phyloP scores from a whole-genome alignment of 768 basidiomycete species.

The Suillus occidentalis region DNA sequence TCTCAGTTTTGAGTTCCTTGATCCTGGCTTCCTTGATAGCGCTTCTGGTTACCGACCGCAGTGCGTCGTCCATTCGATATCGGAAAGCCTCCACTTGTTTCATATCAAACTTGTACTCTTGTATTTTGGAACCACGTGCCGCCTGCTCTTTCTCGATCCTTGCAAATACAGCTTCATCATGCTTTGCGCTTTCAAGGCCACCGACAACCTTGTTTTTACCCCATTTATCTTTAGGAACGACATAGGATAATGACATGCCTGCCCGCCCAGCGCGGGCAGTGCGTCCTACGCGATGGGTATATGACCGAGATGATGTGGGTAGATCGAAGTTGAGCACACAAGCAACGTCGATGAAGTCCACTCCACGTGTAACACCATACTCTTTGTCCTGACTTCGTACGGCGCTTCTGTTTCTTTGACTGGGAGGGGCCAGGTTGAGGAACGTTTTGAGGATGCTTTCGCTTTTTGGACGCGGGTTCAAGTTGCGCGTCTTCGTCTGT shows the following conservation, averaged over 20 bases:
- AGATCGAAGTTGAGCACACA: conserved; percentile 99
- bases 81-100: conserved; percentile 96
- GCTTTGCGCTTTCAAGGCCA: conserved; percentile 62
- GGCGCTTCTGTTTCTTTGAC: conserved; percentile 50
- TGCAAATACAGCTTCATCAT: conserved; percentile 61
- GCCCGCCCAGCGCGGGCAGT: conserved; percentile 95
- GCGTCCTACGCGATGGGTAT: conserved; percentile 94
- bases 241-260: conserved; percentile 88
- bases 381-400: conserved; percentile 64
- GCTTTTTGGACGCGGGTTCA: conserved; percentile 44
- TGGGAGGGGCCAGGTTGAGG: conserved; percentile 33
- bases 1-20: conserved; percentile 91
- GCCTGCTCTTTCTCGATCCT: conserved; percentile 78
- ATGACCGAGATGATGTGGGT: conserved; percentile 82
- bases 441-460: conserved; percentile 52
- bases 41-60: conserved; percentile 83
- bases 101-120: conserved; percentile 94
- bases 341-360: conserved; percentile 95
- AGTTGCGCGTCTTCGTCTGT: conserved; percentile 22
- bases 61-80: conserved; percentile 96
- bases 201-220: conserved; percentile 77
- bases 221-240: conserved; percentile 69
- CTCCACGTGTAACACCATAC: conserved; percentile 92
- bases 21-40: conserved; percentile 88
- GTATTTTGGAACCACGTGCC: conserved; percentile 53